Evolutionary conservation across 805 yeast species (phyloP), one percentile per base, ranked within the genome.

Genomic region (Yarrowia hollandica): DNA sequence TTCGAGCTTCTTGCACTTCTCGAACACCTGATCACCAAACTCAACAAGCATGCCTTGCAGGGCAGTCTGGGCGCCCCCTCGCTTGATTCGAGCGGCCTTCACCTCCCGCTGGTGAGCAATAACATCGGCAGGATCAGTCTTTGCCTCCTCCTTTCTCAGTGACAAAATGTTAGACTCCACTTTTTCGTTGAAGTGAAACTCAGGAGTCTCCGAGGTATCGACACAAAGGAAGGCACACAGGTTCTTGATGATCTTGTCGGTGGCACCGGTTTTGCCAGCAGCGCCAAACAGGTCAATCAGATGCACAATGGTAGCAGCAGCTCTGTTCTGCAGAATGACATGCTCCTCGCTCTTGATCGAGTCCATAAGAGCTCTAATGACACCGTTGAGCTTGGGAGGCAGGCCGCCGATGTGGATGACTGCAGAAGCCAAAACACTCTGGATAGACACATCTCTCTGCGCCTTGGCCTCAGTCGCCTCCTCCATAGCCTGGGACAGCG

Each of bases 191-290:
- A 86, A 84, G 14, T 77, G 76, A 68, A 89, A 94, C 67, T 90
- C 97, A 2, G 99, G 99, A 28, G 92, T 97, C 68, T 91, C 97
- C 3, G 94, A 82, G 0, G 97, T 90, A 69, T 92, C 99, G 28
- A 91, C 97, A 74, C 99, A 94, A 55, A 94, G 69, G 69, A 92
- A 92, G 0, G 92, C 96, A 73, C 96, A 88, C 60, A 95, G 74
- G 68, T 94, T 94, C 69, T 89, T 92, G 41, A 89, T 82, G 63
- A 95, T 86, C 69, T 94, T 94, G 65, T 89, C 95, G 2, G 92
- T 83, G 1, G 92, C 94, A 33, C 83, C 84, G n/a, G 69, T 70
- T 67, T 90, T 90, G 8, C 81, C 82, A 4, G 72, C 73, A 1
- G 69, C 69, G 31, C 82, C 76, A 59, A 95, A 79, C 62, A 80